phyloP scores from a whole-genome alignment of 179 eudicot genomes.

The Sideroxylon spinosum region DNA sequence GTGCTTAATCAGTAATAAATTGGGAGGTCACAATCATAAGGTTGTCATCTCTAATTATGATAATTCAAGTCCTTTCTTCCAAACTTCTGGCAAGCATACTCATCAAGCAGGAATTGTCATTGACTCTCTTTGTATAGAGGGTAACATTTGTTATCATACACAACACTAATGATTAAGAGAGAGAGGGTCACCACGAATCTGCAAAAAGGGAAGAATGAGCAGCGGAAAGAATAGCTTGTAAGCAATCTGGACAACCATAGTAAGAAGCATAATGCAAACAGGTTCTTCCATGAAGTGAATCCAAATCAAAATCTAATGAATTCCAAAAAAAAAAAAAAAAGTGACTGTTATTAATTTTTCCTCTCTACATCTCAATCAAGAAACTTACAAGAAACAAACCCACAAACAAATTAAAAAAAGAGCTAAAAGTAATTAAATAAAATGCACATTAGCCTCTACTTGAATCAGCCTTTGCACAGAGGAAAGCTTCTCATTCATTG shows the following conservation, averaged over 20 bases:
- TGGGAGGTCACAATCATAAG: conserved; percentile 32
- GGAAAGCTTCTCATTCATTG: conserved; percentile 68
- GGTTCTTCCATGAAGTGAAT: conserved; percentile 68
- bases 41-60: conserved; percentile 38
- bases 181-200: conserved; percentile 53
- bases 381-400: background rate
- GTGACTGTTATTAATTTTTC: conserved; percentile 9
- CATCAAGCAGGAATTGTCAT: conserved; percentile 13
- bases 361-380: background rate
- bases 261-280: conserved; percentile 90
- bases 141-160: conserved; percentile 26
- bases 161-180: too few relatives aligned
- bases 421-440: background rate
- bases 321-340: conserved; percentile 17
- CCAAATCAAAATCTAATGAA: conserved; percentile 68
- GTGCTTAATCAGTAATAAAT: background rate
- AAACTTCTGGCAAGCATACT: conserved; percentile 24
- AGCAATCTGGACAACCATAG: conserved; percentile 69
- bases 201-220: conserved; percentile 73
- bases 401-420: background rate
- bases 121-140: conserved; percentile 29
- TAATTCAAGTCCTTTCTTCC: conserved; percentile 31
- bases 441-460: conserved; percentile 85
- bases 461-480: conserved; percentile 68
- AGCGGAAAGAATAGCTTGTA: conserved; percentile 61